Evolutionary conservation across 2,329 filamentous ascomycete genomes (phyloP).

Genomic region (Aspergillus uvarum): DNA sequence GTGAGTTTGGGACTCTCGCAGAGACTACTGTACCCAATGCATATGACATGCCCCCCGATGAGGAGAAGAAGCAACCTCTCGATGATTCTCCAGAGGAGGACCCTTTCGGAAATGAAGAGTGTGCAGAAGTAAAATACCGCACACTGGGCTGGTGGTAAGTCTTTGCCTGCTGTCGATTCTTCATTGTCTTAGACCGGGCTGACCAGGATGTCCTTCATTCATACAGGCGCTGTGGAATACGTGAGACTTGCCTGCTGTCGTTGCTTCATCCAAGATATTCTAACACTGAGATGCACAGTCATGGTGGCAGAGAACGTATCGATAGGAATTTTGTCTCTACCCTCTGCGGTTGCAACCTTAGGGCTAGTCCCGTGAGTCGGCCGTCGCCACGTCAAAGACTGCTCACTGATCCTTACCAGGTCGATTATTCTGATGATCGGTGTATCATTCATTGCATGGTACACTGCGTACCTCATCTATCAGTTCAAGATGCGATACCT

Average conservation of each 20-base stretch:
- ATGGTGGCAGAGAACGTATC: conserved; percentile 62
- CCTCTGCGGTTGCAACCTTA: conserved; percentile 53
- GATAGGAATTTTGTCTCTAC: conserved; percentile 58
- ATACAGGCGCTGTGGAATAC: conserved; percentile 38
- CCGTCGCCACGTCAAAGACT: background rate
- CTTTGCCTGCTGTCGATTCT: background rate
- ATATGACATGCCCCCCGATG: conserved; percentile 1
- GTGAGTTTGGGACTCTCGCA: background rate
- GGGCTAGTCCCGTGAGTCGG: conserved; percentile 53
- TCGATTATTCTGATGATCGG: conserved; percentile 55
- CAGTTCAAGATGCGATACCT: conserved; percentile 59
- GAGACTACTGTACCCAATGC: conserved; percentile 1
- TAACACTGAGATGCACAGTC: conserved; percentile 34
- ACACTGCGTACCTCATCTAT: conserved; percentile 60
- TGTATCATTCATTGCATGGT: conserved; percentile 56
- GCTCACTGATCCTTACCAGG: conserved; percentile 20
- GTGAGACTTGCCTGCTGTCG: conserved; percentile 24
- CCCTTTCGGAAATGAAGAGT: conserved; percentile 41
- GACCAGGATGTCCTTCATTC: background rate
- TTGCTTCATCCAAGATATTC: background rate
- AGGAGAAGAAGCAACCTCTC: conserved; percentile 14
- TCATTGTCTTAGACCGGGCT: background rate
- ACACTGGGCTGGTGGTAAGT: conserved; percentile 48
- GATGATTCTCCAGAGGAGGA: conserved; percentile 22
- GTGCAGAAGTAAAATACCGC: conserved; percentile 49